Base-by-base conservation (phyloP, 1,284 basidiomycete genomes). In the Erythrobasidium hasegawianum region DNA sequence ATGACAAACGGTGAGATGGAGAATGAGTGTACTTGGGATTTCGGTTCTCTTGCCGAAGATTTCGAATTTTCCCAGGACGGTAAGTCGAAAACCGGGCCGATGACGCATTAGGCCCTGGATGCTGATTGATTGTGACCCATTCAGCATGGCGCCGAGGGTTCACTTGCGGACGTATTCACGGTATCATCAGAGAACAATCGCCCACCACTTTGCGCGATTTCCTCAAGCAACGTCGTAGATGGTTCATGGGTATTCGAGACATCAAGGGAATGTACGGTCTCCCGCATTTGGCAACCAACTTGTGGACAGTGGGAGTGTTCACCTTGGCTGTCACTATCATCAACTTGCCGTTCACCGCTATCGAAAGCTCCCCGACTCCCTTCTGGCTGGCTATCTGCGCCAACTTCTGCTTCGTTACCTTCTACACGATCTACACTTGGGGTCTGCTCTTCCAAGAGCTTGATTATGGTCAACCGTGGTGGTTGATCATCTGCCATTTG, bases 1-100 rank as follows among this genome's bases (percentile, higher is more conserved):
- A 72, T 79, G 74, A 77, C 78, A 56, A 79, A 78, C 70, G 78
- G 78, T 41, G 77, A 78, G 70, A 77, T 78, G 68, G 78, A 79
- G 70, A 78, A 79, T 71, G 76, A 76, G 70, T 77, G 77, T 62
- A 77, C 76, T 22, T 79, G 78, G 78, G 76, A 72, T 68, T 73
- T 72, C 64, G 71, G 73, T 57, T 75, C 74, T 29, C 70, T 78
- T 52, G 77, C 78, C 47, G 78, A 79, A 70, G 78, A 79, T 71
- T 79, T 79, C 60, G 78, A 79, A 68, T 79, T 79, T 69, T 78
- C 77, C 50, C 78, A 79, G 70, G 77, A 77, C 55, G 64, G 64
- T 67, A 41, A 67, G 64, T 54, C 20, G 5, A 40, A 29, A 24
- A 22, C n/a, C 24, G 49, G 18, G 16, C 40, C 2, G 38, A 10